Conservation (phyloP, 192 early-diverging fungal genomes). For the Spizellomyces punctatus region DNA sequence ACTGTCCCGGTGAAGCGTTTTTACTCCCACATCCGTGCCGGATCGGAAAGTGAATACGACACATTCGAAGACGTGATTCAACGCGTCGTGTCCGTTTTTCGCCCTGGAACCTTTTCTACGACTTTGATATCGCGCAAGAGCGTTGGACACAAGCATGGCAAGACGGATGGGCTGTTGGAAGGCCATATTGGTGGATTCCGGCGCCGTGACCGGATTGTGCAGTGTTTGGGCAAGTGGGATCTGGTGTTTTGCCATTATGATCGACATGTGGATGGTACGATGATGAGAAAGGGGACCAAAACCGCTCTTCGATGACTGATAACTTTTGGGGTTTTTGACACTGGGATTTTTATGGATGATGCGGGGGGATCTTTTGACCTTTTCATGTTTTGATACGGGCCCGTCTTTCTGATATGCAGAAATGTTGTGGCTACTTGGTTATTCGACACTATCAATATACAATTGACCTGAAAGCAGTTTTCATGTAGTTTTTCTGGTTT, state of each 20-base stretch:
- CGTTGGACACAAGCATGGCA: conserved; percentile 31
- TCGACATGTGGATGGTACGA: no score
- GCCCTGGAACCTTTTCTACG: conserved; percentile 75
- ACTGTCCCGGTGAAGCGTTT: conserved; percentile 74
- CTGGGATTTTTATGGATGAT: no score
- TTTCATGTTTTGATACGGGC: no score
- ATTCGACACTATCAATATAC: no score
- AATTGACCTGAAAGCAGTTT: no score
- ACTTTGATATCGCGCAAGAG: conserved; percentile 70
- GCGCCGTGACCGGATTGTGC: conserved; percentile 50
- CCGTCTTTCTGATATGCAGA: no score
- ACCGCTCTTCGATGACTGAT: no score
- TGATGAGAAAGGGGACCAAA: no score
- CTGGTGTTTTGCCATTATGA: conserved; percentile 52
- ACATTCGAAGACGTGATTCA: conserved; percentile 69
- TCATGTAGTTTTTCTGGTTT: no score
- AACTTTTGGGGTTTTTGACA: no score
- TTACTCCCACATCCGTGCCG: conserved; percentile 32
- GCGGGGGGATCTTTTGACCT: no score
- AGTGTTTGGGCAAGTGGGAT: conserved; percentile 58
- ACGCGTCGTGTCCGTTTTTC: conserved; percentile 82
- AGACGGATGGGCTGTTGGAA: conserved; percentile 38
- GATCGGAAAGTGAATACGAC: conserved; percentile 48
- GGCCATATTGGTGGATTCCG: conserved; percentile 41
- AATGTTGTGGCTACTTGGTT: no score